These are phyloP conservation scores for Tephrocybe sp. DNA, from an alignment of 768 basidiomycete genomes.

Conservation along the genomic window DNA sequence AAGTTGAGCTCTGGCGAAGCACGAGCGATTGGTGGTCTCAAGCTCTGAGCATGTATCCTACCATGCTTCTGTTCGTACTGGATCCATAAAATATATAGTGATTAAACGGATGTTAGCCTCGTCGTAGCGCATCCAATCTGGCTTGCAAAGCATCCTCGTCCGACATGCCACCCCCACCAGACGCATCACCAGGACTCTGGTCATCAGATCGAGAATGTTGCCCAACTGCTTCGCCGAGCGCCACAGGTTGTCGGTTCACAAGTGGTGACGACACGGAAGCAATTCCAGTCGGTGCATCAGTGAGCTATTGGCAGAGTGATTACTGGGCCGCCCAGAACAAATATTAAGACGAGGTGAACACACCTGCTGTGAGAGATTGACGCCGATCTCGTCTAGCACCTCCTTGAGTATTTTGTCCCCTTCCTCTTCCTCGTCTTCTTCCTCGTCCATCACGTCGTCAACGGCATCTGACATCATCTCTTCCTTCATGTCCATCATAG, in stretches of 20 bases:
- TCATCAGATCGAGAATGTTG: constrained; percentile 26
- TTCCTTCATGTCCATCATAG: constrained; percentile 99
- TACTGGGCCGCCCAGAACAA: constrained; percentile 1
- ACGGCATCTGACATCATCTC: constrained; percentile 99
- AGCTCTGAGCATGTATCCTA: constrained; percentile 31
- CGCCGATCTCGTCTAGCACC: constrained; percentile 96
- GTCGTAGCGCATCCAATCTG: constrained; percentile 84
- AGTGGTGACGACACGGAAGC: constrained; percentile 59
- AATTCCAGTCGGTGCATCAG: constrained; percentile 78
- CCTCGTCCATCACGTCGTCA: constrained; percentile 87
- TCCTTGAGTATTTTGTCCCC: constrained; percentile 94
- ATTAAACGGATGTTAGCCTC: constrained; percentile 59
- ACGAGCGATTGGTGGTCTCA: constrained; percentile 62
- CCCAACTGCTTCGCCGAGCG: constrained; percentile 73
- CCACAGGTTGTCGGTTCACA: constrained; percentile 75
- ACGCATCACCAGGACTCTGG: constrained; percentile 35
- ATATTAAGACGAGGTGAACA: constrained; percentile 4
- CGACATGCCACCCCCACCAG: constrained; percentile 43
- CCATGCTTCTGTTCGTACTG: not conserved
- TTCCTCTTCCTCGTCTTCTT: constrained; percentile 96
- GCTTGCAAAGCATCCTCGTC: constrained; percentile 96
- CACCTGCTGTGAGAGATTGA: constrained; percentile 85
- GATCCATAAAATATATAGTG: constrained; percentile 1
- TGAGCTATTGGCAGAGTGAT: constrained; percentile 52
- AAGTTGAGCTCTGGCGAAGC: constrained; percentile 79